Evolutionary conservation across 2,329 filamentous ascomycete species (phyloP).

Genomic region (Fusarium mundagurra): DNA sequence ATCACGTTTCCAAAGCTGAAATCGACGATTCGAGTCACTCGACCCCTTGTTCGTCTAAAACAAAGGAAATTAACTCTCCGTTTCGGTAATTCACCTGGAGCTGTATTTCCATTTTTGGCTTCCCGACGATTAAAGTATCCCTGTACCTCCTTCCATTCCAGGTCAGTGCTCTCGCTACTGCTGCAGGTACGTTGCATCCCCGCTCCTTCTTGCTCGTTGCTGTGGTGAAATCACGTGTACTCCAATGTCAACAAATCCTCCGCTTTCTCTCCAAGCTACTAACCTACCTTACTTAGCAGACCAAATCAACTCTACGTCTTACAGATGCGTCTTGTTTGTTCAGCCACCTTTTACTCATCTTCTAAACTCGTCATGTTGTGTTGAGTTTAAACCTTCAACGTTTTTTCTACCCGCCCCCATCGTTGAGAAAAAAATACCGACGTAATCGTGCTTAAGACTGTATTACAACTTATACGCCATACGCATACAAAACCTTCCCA

Average conservation of each 20-base stretch:
- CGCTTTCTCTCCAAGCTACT: neutral
- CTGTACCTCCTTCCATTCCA: constrained; percentile 30
- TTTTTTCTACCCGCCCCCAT: constrained; percentile 1
- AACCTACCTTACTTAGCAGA: neutral
- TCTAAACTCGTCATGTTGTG: constrained; percentile 9
- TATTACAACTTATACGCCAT: constrained; percentile 15
- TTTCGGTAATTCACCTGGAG: constrained; percentile 13
- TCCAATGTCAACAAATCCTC: constrained; percentile 41
- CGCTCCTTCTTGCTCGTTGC: constrained; percentile 41
- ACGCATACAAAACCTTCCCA: constrained; percentile 9
- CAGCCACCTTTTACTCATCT: constrained; percentile 17
- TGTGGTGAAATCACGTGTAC: constrained; percentile 48
- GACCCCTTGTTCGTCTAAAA: constrained; percentile 14
- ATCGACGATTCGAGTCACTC: constrained; percentile 17
- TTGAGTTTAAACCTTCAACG: constrained; percentile 12
- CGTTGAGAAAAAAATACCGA: neutral
- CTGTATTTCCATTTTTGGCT: constrained; percentile 23
- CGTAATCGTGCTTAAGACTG: constrained; percentile 20
- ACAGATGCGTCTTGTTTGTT: constrained; percentile 18
- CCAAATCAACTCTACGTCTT: neutral
- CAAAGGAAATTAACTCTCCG: constrained; percentile 29
- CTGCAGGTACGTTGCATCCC: constrained; percentile 38
- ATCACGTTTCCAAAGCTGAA: neutral
- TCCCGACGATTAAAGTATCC: constrained; percentile 9
- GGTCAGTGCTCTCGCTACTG: constrained; percentile 28